phyloP scores from a whole-genome alignment of 148 eudicot species.

The Vaccinium vitisidaea region DNA sequence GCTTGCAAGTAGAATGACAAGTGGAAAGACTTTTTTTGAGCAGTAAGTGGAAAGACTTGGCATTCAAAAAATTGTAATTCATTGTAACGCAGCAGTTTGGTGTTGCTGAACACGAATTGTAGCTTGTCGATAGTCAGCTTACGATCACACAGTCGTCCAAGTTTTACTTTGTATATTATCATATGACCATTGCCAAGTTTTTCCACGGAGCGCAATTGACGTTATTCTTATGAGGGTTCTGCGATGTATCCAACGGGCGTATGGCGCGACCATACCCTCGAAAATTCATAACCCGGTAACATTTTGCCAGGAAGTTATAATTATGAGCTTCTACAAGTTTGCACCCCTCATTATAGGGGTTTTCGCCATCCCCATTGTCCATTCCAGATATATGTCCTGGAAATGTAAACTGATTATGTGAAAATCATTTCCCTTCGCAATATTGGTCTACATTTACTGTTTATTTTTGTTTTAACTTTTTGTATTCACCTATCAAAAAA shows the following conservation, averaged over 20 bases:
- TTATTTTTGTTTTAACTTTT: no score
- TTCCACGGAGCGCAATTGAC: not conserved
- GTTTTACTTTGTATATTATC: not conserved
- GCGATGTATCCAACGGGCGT: not conserved
- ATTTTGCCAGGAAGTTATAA: no score
- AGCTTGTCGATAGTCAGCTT: not conserved
- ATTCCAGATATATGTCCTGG: no score
- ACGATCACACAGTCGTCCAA: not conserved
- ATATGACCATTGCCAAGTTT: not conserved
- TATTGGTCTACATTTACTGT: no score
- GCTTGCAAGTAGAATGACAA: slow-evolving; percentile 49
- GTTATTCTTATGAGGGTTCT: not conserved
- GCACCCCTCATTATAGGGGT: no score
- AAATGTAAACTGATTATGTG: no score
- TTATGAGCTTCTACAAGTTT: no score
- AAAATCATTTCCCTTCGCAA: no score
- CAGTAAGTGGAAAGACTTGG: not conserved
- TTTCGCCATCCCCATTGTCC: no score
- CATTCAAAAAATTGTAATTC: not conserved
- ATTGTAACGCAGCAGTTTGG: not conserved
- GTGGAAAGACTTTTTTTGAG: not conserved
- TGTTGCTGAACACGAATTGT: not conserved
- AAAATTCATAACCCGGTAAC: no score
- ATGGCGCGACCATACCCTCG: no score
- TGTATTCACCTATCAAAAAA: no score